These are phyloP conservation scores for Debaryomyces udenii DNA, from an alignment of 1,139 yeast genomes.

Conservation along the genomic window DNA sequence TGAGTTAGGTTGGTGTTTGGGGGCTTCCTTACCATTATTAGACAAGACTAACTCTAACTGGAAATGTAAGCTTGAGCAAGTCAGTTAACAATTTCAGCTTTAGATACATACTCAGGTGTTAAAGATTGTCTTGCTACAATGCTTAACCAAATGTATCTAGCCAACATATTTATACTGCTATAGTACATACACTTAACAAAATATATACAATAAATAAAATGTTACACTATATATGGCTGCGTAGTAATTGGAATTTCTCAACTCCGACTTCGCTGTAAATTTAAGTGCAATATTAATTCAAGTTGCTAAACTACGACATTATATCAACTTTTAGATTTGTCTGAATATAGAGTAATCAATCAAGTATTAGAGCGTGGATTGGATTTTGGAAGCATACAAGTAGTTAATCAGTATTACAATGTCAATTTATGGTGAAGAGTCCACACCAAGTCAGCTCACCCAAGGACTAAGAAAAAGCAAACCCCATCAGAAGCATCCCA, in stretches of 20 bases:
- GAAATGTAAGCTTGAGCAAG: conserved; percentile 59
- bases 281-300: neutral
- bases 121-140: no score
- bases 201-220: no score
- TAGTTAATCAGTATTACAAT: neutral
- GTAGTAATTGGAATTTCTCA: neutral
- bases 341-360: neutral
- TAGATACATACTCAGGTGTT: no score
- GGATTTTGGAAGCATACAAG: no score
- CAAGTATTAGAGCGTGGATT: neutral
- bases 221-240: no score
- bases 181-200: no score
- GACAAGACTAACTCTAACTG: conserved; percentile 64
- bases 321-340: no score
- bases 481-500: neutral
- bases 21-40: conserved; percentile 90
- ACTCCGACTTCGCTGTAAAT: neutral
- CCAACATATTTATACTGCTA: no score
- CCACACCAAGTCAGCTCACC: conserved; percentile 4
- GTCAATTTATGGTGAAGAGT: conserved; percentile 6
- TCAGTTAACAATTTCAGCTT: neutral
- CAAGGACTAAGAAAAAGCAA: conserved; percentile 1
- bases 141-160: no score
- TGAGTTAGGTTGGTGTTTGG: conserved; percentile 98
- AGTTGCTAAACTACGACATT: no score